Evolutionary conservation across 2,329 filamentous ascomycete genomes (phyloP), one percentile per base, ranked within the genome.

Genomic region (Rutstroemia sydowiana): DNA sequence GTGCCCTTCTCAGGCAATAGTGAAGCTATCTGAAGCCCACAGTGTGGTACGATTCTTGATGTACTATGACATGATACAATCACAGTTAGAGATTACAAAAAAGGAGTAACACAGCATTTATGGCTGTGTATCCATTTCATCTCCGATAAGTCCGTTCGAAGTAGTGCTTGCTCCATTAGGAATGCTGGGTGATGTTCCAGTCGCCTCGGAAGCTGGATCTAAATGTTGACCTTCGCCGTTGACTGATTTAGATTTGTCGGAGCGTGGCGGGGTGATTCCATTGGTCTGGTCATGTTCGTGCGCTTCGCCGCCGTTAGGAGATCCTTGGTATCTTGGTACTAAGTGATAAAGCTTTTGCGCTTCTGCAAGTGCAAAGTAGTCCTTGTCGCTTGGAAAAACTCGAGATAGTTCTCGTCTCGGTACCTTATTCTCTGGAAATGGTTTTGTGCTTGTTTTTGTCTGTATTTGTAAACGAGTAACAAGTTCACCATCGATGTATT

Each of bases 271-370:
- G 14, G 63, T 65, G 21, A 65, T 61, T 21, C 62, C 62, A 48
- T 62, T 62, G 10, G 52, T 45, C n/a, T 57, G 59, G 42, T 58
- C 57, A 28, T 45, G 43, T 30, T 53, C 52, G 11, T 51, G 46
- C 13, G 26, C 46, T 26, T 51, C 46, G n/a, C 26, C 16, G 14
- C 28, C 30, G 5, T 32, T 40, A 23, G 50, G 36, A 28, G 43
- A 13, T 14, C 39, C 31, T 13, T 55, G 55, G 40, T 52, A 52
- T 7, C 32, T 44, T 34, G 54, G 51, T 53, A 81, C 51, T 45
- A 82, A 70, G 65, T 83, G 73, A 11, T 70, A 68, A 5, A 82
- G 69, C n/a, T 77, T 76, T 63, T 83, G 79, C 54, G 81, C 75
- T 48, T 73, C 67, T 61, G 76, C 81, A 16, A 82, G 65, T 30